Evolutionary conservation across 208 protist species (phyloP).

Genomic region (Trypanosoma grayi): DNA sequence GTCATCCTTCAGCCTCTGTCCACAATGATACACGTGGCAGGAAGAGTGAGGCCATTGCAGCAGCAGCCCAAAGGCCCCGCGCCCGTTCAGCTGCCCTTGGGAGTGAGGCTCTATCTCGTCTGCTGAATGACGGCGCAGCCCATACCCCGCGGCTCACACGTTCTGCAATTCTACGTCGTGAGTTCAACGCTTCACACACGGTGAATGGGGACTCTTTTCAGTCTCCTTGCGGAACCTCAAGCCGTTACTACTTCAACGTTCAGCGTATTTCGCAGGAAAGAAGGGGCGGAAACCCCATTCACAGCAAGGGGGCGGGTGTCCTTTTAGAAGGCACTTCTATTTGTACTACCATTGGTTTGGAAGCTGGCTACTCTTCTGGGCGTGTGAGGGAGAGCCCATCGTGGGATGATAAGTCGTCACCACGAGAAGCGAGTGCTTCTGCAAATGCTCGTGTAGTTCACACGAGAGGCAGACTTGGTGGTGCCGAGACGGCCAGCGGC

Average conservation of each 20-base stretch:
- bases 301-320: too few relatives aligned
- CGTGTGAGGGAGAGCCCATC: background rate
- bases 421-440: background rate
- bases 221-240: background rate
- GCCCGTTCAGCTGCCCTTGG: background rate
- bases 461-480: background rate
- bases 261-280: too few relatives aligned
- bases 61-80: background rate
- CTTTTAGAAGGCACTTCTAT: too few relatives aligned
- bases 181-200: background rate
- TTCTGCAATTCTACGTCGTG: conserved; percentile 11
- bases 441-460: background rate
- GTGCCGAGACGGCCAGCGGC: background rate
- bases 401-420: background rate
- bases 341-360: too few relatives aligned
- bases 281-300: too few relatives aligned
- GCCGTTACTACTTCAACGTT: too few relatives aligned
- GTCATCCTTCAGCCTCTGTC: background rate
- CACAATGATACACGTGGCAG: background rate
- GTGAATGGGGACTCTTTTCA: background rate
- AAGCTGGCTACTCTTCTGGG: too few relatives aligned
- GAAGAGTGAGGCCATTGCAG: background rate
- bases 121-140: background rate
- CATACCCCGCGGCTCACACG: conserved; percentile 12
- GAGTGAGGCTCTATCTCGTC: background rate